Conservation (phyloP, 2,329 filamentous ascomycete species). For the Aphanoascus verrucosus region DNA sequence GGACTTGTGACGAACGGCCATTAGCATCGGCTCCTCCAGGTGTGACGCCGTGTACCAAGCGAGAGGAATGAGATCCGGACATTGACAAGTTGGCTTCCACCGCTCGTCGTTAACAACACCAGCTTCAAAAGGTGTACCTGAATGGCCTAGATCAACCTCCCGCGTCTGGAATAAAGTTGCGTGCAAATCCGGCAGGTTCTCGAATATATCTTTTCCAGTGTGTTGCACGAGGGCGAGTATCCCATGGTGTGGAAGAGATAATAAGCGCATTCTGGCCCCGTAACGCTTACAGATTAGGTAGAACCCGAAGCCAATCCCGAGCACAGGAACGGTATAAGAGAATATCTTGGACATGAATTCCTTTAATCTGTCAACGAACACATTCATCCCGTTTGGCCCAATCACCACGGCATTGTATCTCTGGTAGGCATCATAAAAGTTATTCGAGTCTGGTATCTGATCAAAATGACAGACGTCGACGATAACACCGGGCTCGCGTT, state of each 20-base stretch:
- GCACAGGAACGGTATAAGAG: not conserved
- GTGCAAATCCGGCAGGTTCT: not conserved
- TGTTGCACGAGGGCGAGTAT: not conserved
- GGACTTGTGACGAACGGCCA: constrained; percentile 58
- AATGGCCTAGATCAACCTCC: not conserved
- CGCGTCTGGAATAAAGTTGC: not conserved
- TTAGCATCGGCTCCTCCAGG: constrained; percentile 49
- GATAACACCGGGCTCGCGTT: not conserved
- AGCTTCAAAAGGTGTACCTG: constrained; percentile 22
- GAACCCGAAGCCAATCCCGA: not conserved
- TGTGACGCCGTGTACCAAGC: constrained; percentile 43
- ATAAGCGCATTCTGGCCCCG: not conserved
- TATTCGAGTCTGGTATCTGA: not conserved
- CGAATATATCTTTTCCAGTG: not conserved
- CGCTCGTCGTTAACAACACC: constrained; percentile 32
- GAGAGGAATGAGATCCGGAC: constrained; percentile 44
- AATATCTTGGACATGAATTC: not conserved
- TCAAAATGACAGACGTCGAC: not conserved
- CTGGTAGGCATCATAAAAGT: not conserved
- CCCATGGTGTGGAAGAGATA: not conserved
- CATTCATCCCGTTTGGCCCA: not conserved
- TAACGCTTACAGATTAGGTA: not conserved
- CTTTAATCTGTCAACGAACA: not conserved
- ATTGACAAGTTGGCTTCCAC: constrained; percentile 24
- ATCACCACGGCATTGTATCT: not conserved